A percentile compares a stretch with the other conserved stretches of the same genome.
phyloP scores from a whole-genome alignment of 192 early-diverging fungal species.

The Dissophora ornata region DNA sequence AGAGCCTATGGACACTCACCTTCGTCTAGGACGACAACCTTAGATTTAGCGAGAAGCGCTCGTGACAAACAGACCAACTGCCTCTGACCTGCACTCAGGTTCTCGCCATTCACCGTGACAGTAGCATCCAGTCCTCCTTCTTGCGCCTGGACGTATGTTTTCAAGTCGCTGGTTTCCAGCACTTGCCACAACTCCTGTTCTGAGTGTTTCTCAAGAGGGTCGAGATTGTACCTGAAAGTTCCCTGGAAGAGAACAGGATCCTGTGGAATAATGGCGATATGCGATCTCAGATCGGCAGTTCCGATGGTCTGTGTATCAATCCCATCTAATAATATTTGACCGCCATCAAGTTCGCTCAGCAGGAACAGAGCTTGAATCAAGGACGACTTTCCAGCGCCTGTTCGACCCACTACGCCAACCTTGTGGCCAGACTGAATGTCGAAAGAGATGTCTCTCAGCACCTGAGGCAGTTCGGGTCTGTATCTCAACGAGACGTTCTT shows the following conservation, averaged over 20 bases:
- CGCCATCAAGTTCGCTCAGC: slow-evolving; percentile 65
- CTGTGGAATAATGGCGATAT: slow-evolving; percentile 71
- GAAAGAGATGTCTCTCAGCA: slow-evolving; percentile 69
- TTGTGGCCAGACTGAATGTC: slow-evolving; percentile 60
- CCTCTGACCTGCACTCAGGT: slow-evolving; percentile 84
- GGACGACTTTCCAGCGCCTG: slow-evolving; percentile 50
- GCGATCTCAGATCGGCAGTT: slow-evolving; percentile 67
- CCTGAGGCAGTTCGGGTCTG: slow-evolving; percentile 54
- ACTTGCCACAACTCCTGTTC: slow-evolving; percentile 75
- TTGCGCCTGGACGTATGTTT: slow-evolving; percentile 65
- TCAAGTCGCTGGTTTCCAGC: slow-evolving; percentile 74
- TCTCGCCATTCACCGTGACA: slow-evolving; percentile 82
- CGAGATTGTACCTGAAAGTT: slow-evolving; percentile 66
- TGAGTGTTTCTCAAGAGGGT: slow-evolving; percentile 59
- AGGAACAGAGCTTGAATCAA: slow-evolving; percentile 77
- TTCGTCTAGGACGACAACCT: slow-evolving; percentile 71
- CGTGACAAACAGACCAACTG: slow-evolving; percentile 78
- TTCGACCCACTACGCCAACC: slow-evolving; percentile 31
- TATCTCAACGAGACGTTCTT: slow-evolving; percentile 65
- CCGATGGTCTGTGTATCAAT: slow-evolving; percentile 67
- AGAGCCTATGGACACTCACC: too few relatives aligned
- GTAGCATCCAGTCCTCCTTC: slow-evolving; percentile 74
- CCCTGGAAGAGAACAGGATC: slow-evolving; percentile 72
- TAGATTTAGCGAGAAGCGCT: slow-evolving; percentile 73
- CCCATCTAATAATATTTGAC: slow-evolving; percentile 75